phyloP scores from a whole-genome alignment of 805 yeast genomes.

The Jamesozyma rosinii region DNA sequence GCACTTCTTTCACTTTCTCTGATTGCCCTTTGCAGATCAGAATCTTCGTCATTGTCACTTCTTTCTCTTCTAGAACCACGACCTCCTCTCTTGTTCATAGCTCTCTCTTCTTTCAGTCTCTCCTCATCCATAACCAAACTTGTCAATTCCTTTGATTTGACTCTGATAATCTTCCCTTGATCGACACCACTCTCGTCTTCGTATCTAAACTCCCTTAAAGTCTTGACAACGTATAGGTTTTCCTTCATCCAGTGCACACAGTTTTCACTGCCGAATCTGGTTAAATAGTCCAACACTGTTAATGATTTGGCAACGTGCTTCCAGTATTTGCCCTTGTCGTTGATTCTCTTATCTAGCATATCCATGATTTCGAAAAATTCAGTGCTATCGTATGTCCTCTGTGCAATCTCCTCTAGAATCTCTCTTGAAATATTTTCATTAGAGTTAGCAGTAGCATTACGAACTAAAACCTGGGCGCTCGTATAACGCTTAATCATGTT shows the following conservation, averaged over 20 bases:
- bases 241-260: constrained; percentile 90
- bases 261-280: constrained; percentile 77
- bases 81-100: constrained; percentile 29
- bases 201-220: constrained; percentile 81
- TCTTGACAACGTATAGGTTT: constrained; percentile 79
- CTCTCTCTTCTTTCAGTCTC: constrained; percentile 64
- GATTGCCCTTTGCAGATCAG: constrained; percentile 69
- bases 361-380: constrained; percentile 89
- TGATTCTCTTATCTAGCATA: constrained; percentile 81
- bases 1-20: constrained; percentile 72
- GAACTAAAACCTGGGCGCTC: constrained; percentile 72
- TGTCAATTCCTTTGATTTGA: constrained; percentile 84
- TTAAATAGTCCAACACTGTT: constrained; percentile 76
- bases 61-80: constrained; percentile 20
- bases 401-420: constrained; percentile 77
- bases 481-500: constrained; percentile 75
- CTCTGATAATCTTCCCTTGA: constrained; percentile 80
- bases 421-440: constrained; percentile 74
- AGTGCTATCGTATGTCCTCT: constrained; percentile 56
- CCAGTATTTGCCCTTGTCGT: constrained; percentile 97
- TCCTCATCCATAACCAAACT: constrained; percentile 72
- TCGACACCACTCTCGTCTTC: constrained; percentile 70
- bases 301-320: constrained; percentile 88
- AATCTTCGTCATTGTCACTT: constrained; percentile 40
- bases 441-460: constrained; percentile 88